Base-by-base conservation (phyloP, 768 basidiomycete genomes). In the Hortiboletus flavorubellus region DNA sequence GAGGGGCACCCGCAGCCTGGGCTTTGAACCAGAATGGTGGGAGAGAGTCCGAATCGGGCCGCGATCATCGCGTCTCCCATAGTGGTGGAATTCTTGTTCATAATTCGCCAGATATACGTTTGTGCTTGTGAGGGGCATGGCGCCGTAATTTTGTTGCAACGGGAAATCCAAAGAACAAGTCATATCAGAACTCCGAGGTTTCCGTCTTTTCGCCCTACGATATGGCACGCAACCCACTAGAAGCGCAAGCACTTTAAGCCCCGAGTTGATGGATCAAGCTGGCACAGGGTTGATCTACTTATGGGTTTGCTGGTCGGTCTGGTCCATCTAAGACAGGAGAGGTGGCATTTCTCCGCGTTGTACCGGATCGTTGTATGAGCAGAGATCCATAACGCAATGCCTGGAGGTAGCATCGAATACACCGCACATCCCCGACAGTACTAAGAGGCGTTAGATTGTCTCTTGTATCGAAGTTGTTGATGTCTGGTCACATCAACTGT, bases 31-130 rank as follows among this genome's bases (percentile, higher is more conserved):
- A 8, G 26, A 23, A 21, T 40, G 31, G 42, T 7, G 37, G 21
- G 26, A 29, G 6, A 12, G 43, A 30, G 38, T 16, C 46, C 37
- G 31, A 33, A 49, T 43, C 42, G 6, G 30, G 42, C 16, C n/a
- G 46, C 30, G 56, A 57, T 57, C 55, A 34, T 56, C 55, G 40
- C 30, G 18, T 35, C 29, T 14, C 38, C 34, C 30, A 50, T 35
- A 6, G 16, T 23, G 30, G n/a, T 16, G 35, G 35, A 47, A 11
- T 29, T 6, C n/a, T 43, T 48, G 38, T 49, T 40, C 37, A 41
- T 43, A 44, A 49, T 18, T 44, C 8, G 8, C 12, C 26, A 16
- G 37, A 49, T 30, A 29, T 14, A 29, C 16, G 8, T 39, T 43
- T 10, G 8, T n/a, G 16, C 7, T 30, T 9, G 37, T 5, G 5